phyloP scores from a whole-genome alignment of 768 basidiomycete genomes.

The Suillus subalutaceus region DNA sequence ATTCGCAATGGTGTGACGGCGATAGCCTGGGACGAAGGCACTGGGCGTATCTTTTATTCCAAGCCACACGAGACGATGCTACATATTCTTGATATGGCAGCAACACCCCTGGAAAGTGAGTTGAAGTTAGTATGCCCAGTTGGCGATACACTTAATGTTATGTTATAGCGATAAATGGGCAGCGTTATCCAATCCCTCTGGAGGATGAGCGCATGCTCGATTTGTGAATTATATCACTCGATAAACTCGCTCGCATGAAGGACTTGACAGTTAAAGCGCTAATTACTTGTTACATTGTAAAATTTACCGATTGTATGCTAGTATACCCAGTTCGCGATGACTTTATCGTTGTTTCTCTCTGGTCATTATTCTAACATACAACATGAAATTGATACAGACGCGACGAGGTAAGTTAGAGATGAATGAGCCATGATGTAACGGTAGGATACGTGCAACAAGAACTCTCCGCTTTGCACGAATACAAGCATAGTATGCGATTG shows the following conservation, averaged over 20 bases:
- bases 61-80: conserved; percentile 43
- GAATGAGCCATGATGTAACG: conserved; percentile 21
- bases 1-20: conserved; percentile 42
- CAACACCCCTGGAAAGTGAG: conserved; percentile 37
- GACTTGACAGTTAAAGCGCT: not conserved
- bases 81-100: conserved; percentile 52
- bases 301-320: not conserved
- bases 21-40: conserved; percentile 68
- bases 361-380: conserved; percentile 3
- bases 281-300: not conserved
- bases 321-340: not conserved
- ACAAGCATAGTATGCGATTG: conserved; percentile 1
- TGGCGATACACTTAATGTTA: conserved; percentile 27
- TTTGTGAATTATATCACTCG: conserved; percentile 18
- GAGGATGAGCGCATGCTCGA: conserved; percentile 36
- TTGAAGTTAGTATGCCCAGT: conserved; percentile 6
- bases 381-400: conserved; percentile 4
- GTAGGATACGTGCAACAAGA: conserved; percentile 11
- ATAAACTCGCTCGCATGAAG: not conserved
- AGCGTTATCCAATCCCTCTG: conserved; percentile 33
- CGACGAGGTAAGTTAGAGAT: conserved; percentile 26
- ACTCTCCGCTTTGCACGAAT: conserved; percentile 17
- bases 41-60: conserved; percentile 60
- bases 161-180: conserved; percentile 37
- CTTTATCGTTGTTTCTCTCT: not conserved